Evolutionary conservation across 352 stramenopile genomes (phyloP), one percentile per base, ranked within the genome.

Genomic region (Pythium utonaiense): DNA sequence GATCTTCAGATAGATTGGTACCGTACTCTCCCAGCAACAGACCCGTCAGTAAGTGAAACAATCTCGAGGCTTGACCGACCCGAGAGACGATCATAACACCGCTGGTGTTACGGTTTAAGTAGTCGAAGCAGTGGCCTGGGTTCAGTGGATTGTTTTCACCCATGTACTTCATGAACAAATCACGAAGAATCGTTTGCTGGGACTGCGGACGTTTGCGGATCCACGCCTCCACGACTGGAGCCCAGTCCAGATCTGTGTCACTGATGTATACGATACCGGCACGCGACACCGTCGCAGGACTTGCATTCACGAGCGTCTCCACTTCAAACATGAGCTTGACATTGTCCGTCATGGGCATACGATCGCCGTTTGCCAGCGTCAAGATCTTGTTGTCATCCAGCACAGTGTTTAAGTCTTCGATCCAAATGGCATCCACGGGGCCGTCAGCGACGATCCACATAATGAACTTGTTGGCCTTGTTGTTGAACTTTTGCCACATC

Each of bases 401-500:
- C 44, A 99, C 96, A 0, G 95, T 99, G 73, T 99, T 99, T 1
- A 99, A 74, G 80, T 99, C 94, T 74, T 99, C 96, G 54, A 99
- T 99, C 96, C 96, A 99, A 80, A 99, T 98, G 1, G 96, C 95
- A 75, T 99, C 96, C 7, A 99, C 95, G 3, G 96, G 96, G 1
- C 96, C 96, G 65, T 99, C 96, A 50, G 88, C 96, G 41, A 98
- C 97, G 75, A 98, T 99, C 96, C 96, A 98, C 61, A 96, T 99
- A 78, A 98, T 98, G 73, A 98, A 99, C 33, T 97, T 89, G 74
- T 99, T 98, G 66, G 83, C 90, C 55, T 97, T 96, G 66, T 98
- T 98, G 76, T 99, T 99, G 80, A 95, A 98, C 64, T 99, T 99
- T 25, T 89, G 93, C 96, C 96, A 99, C 82, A 99, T 99, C 2